A percentile compares a stretch with the other conserved stretches of the same genome.
Evolutionary conservation across 2,329 filamentous ascomycete species (phyloP).

Genomic region (Zasmidium citrigriseum): DNA sequence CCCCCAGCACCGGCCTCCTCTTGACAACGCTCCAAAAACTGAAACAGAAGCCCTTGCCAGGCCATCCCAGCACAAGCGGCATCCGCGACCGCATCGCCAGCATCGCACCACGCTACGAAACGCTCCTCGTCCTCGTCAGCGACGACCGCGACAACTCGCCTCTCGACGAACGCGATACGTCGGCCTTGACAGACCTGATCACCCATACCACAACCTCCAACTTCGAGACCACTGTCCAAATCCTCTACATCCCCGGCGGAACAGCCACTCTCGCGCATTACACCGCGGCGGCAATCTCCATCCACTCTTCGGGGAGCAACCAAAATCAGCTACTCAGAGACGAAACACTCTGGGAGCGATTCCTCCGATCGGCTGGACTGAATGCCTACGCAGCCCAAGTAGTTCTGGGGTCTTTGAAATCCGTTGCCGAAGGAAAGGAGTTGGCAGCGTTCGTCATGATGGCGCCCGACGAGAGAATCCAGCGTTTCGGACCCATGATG

Average conservation of each 20-base stretch:
- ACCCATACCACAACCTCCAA: slow-evolving; percentile 46
- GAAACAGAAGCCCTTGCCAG: slow-evolving; percentile 71
- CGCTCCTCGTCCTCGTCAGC: slow-evolving; percentile 54
- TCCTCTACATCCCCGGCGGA: slow-evolving; percentile 44
- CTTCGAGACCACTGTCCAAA: slow-evolving; percentile 40
- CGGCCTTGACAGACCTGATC: slow-evolving; percentile 35
- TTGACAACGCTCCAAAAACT: slow-evolving; percentile 70
- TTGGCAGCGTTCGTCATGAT: slow-evolving; percentile 61
- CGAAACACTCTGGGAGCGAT: slow-evolving; percentile 68
- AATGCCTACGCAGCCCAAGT: slow-evolving; percentile 73
- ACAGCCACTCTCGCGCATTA: slow-evolving; percentile 40
- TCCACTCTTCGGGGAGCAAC: slow-evolving; percentile 34
- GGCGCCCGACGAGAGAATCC: slow-evolving; percentile 50
- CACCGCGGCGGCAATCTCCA: slow-evolving; percentile 46
- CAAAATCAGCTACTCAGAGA: slow-evolving; percentile 36
- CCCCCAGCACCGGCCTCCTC: slow-evolving; percentile 68
- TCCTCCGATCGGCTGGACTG: slow-evolving; percentile 65
- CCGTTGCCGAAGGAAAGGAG: slow-evolving; percentile 13
- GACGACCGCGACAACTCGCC: neutral
- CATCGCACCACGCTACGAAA: slow-evolving; percentile 42
- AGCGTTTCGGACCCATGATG: slow-evolving; percentile 53
- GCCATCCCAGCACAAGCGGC: slow-evolving; percentile 47
- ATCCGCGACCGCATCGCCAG: slow-evolving; percentile 58
- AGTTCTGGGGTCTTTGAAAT: slow-evolving; percentile 54
- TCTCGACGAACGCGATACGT: slow-evolving; percentile 35